Conservation (phyloP, 352 stramenopile species). For the Phytophthora cactorum region DNA sequence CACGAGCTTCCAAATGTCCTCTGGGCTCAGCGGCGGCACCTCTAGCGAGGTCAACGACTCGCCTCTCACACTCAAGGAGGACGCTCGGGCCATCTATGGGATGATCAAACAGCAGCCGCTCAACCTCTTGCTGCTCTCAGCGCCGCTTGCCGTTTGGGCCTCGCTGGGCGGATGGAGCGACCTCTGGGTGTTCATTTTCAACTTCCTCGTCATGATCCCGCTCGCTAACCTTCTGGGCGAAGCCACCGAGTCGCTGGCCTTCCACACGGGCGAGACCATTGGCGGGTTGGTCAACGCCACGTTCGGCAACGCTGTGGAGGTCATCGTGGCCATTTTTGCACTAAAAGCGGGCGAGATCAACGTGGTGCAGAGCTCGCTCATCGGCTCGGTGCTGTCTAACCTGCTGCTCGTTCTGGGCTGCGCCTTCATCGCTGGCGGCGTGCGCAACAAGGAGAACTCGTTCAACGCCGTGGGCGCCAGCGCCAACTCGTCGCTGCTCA, state of each 20-base stretch:
- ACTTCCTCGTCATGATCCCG: conserved; percentile 97
- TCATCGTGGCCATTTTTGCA: conserved; percentile 96
- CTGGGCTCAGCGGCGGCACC: not conserved
- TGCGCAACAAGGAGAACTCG: conserved; percentile 80
- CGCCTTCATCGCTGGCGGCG: conserved; percentile 94
- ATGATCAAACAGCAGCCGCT: conserved; percentile 62
- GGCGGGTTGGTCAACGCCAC: conserved; percentile 98
- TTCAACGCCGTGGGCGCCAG: conserved; percentile 94
- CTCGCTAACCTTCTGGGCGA: conserved; percentile 96
- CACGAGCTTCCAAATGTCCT: conserved; percentile 12
- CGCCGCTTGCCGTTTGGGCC: conserved; percentile 71
- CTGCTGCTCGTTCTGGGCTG: conserved; percentile 97
- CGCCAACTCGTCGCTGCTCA: conserved; percentile 95
- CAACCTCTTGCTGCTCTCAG: conserved; percentile 70
- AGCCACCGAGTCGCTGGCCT: conserved; percentile 96
- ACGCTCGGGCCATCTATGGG: conserved; percentile 49
- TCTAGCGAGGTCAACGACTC: conserved; percentile 11
- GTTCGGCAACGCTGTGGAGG: conserved; percentile 98
- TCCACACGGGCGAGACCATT: conserved; percentile 97
- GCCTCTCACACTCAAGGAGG: conserved; percentile 34
- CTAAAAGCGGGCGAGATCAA: conserved; percentile 94
- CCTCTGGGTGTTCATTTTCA: conserved; percentile 92
- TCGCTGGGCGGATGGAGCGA: conserved; percentile 73
- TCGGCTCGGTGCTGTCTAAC: conserved; percentile 98
- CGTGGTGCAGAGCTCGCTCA: conserved; percentile 96